These are phyloP conservation scores for Ophiostoma fasciatum DNA, from an alignment of 2,329 filamentous ascomycete genomes.

Conservation along the genomic window DNA sequence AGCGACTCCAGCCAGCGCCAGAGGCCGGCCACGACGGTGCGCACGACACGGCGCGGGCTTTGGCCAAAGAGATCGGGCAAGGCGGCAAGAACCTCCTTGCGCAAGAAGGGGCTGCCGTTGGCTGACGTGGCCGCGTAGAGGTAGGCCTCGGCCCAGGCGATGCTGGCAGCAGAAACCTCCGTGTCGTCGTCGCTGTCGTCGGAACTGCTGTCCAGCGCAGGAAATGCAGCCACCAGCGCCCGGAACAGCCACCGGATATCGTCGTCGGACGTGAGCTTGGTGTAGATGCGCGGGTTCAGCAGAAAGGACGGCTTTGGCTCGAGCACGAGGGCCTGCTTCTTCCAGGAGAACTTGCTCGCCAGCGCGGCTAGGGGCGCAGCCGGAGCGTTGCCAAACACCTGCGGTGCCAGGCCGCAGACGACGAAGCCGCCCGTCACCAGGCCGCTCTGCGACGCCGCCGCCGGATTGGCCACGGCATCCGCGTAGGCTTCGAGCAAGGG, in stretches of 20 bases:
- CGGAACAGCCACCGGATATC: conserved; percentile 66
- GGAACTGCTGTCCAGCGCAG: conserved; percentile 36
- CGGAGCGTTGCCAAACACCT: conserved; percentile 38
- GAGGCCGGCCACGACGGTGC: conserved; percentile 53
- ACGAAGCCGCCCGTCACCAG: conserved; percentile 70
- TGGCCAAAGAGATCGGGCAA: conserved; percentile 52
- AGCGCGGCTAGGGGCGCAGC: conserved; percentile 30
- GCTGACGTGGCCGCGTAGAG: conserved; percentile 62
- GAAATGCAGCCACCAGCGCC: conserved; percentile 49
- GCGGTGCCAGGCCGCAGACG: conserved; percentile 47
- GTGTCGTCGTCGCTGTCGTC: conserved; percentile 28
- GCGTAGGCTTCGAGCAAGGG: conserved; percentile 56
- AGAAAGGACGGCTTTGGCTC: conserved; percentile 81
- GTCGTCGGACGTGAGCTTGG: conserved; percentile 58
- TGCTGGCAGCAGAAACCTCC: conserved; percentile 33
- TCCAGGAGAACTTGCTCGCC: conserved; percentile 46
- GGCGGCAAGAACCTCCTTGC: conserved; percentile 44
- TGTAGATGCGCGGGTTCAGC: conserved; percentile 70
- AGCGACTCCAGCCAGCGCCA: conserved; percentile 64
- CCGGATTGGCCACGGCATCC: conserved; percentile 64
- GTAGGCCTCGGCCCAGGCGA: conserved; percentile 71
- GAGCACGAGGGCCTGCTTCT: conserved; percentile 49
- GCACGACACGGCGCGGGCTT: conserved; percentile 41
- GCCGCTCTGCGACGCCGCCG: conserved; percentile 67
- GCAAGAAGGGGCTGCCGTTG: conserved; percentile 43